Conservation (phyloP, 108 stramenopile species). For the Craspedostauros australis region DNA sequence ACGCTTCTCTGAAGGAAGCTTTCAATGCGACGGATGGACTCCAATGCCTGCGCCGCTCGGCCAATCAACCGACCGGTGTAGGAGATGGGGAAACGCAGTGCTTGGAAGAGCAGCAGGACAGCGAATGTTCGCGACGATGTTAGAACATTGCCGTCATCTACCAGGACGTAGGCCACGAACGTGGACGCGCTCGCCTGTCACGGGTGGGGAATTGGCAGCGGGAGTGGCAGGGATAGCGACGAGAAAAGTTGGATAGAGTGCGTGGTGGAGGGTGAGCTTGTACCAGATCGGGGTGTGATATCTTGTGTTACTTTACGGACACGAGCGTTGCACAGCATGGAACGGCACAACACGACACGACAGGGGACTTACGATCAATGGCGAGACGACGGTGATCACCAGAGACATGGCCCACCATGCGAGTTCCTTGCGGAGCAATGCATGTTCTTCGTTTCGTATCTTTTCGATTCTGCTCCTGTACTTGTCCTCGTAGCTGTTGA, state of each 20-base stretch:
- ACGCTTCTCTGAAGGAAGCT: conserved; percentile 51
- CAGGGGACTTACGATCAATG: too few relatives aligned
- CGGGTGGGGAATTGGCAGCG: too few relatives aligned
- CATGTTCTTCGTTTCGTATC: conserved; percentile 45
- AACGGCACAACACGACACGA: too few relatives aligned
- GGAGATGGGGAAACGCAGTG: conserved; percentile 82
- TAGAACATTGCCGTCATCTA: conserved; percentile 48
- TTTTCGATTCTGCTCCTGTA: conserved; percentile 44
- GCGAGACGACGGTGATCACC: conserved; percentile 63
- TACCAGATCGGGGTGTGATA: too few relatives aligned
- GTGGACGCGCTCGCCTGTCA: conserved; percentile 71
- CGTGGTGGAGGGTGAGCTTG: too few relatives aligned
- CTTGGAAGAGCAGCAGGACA: conserved; percentile 54
- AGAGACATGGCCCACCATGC: conserved; percentile 62
- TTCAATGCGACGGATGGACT: conserved; percentile 46
- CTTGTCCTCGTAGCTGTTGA: conserved; percentile 70
- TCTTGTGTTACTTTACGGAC: too few relatives aligned
- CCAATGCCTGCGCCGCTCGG: conserved; percentile 54
- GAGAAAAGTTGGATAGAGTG: too few relatives aligned
- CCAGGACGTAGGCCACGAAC: conserved; percentile 58
- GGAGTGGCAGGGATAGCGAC: too few relatives aligned
- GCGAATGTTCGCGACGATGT: conserved; percentile 72
- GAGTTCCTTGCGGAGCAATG: conserved; percentile 49
- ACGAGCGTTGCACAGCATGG: too few relatives aligned
- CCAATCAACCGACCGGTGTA: conserved; percentile 72